Evolutionary conservation across 805 yeast species (phyloP), one percentile per base, ranked within the genome.

Genomic region (Blastobotrys attinorum): DNA sequence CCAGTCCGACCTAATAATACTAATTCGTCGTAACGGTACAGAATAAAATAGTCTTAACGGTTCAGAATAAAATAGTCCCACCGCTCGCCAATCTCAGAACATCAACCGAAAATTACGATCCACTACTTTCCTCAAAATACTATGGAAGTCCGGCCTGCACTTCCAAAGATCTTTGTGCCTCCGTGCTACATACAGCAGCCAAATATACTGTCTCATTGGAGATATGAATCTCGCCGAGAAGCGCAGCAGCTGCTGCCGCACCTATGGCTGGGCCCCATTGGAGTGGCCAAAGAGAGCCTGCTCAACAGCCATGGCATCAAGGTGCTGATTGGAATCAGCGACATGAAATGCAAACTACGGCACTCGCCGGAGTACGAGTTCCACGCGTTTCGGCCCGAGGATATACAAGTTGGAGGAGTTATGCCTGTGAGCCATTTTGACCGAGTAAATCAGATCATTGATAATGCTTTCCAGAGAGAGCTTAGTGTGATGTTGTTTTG

Each of bases 261-360:
- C 37, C 55, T 73, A 2, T 72, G 69, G 62, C 59, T 74, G 23
- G 78, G 79, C 1, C 75, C 78, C 1, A 49, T 71, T 43, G 60
- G 69, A 40, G 61, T 69, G 1, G 54, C 71, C n/a, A 60, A 66
- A 1, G 68, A 70, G 51, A 50, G 53, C 6, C 66, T 69, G 42
- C 50, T 74, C 7, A 42, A 47, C 16, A 51, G 56, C n/a, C 59
- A 68, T 44, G 69, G 70, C 47, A 66, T 73, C 47, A 40, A 48
- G 2, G 46, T 47, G 3, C 35, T 53, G 31, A 44, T 54, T 13
- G 17, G 22, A 34, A 20, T 21, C 46, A 34, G 5, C 45, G 23
- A 39, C 31, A 23, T 25, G 32, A 47, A 45, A 27, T 46, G 41
- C 22, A 40, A 38, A 17, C 45, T 29, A 31, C 39, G 31, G 39